Evolutionary conservation across 495 filamentous ascomycete species (phyloP), one percentile per base, ranked within the genome.

Genomic region (Aspergillus kassunensis): DNA sequence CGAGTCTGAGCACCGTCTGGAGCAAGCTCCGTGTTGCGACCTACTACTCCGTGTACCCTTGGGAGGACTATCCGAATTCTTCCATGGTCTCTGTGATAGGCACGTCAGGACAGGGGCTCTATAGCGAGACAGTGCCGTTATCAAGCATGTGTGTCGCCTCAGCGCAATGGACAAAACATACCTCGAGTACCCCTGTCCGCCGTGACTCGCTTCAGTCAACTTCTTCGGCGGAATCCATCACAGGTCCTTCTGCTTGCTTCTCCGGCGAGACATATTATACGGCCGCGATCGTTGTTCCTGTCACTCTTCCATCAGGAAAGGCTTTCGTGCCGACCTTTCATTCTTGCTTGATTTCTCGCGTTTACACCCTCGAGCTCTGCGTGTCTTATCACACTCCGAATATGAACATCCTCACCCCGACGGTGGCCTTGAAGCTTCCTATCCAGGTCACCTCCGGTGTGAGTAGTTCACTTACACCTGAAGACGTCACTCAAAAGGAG

Each of bases 251-350:
- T 34, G 66, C 71, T 37, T 59, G 62, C 35, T 73, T 70, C 44
- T 47, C 59, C 8, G 68, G 73, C 24, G 58, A 62, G 2, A 59
- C 60, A 16, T 87, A 80, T 63, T 88, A 95, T 70, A 87, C 80
- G 2, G 76, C 90, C 1, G 73, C 71, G 4, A 60, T 97, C 8
- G 63, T 86, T 7, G 80, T 96, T 7, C 91, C 93, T 0, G 70
- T 98, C 64, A 73, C 78, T 0, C 72, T 95, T 1, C 90, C 93
- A 0, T 71, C 67, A 9, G 81, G 80, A 57, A 88, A 84, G 54
- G 73, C 82, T 2, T 90, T 91, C 68, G 68, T 93, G 23, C 95
- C 93, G 0, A 91, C 89, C 15, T 98, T 97, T 71, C 85, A 93
- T 69, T 81, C 83, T 47, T 98, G 93, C 68, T 80, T 96, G 58